These are phyloP conservation scores for Casaregolazyma suthepensis DNA, from an alignment of 1,139 yeast genomes.

Conservation along the genomic window DNA sequence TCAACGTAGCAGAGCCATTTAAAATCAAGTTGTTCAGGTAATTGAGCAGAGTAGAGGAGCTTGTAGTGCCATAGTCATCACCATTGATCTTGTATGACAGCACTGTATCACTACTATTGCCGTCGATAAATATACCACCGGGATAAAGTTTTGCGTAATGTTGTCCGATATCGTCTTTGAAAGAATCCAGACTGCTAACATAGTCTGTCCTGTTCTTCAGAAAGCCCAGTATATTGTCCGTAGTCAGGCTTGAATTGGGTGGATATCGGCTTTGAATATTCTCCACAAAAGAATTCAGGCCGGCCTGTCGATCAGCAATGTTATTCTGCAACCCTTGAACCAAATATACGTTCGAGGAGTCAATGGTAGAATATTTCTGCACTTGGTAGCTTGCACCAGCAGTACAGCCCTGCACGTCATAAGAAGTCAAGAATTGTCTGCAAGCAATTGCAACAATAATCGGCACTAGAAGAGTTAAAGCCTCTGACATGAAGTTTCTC, in stretches of 20 bases:
- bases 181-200: constrained; percentile 18
- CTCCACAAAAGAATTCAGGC: constrained; percentile 17
- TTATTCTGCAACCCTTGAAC: constrained; percentile 18
- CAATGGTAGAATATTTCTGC: constrained; percentile 21
- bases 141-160: constrained; percentile 26
- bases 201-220: constrained; percentile 14
- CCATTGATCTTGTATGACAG: constrained; percentile 28
- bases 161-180: constrained; percentile 17
- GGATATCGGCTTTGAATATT: constrained; percentile 16
- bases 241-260: constrained; percentile 8
- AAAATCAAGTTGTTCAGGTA: constrained; percentile 26
- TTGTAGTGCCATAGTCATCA: constrained; percentile 22
- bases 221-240: constrained; percentile 11
- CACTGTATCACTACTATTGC: constrained; percentile 14
- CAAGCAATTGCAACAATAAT: constrained; percentile 30
- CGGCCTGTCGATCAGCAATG: constrained; percentile 12
- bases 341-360: constrained; percentile 12
- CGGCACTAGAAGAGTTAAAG: constrained; percentile 28
- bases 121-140: constrained; percentile 30
- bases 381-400: constrained; percentile 16
- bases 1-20: constrained; percentile 28
- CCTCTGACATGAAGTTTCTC: constrained; percentile 28
- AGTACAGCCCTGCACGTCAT: constrained; percentile 23
- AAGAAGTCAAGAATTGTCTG: constrained; percentile 23
- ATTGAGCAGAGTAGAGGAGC: constrained; percentile 27